A percentile compares a stretch with the other conserved stretches of the same genome.
These are phyloP conservation scores for Penicillium argentinense DNA, from an alignment of 495 filamentous ascomycete genomes.

Conservation along the genomic window DNA sequence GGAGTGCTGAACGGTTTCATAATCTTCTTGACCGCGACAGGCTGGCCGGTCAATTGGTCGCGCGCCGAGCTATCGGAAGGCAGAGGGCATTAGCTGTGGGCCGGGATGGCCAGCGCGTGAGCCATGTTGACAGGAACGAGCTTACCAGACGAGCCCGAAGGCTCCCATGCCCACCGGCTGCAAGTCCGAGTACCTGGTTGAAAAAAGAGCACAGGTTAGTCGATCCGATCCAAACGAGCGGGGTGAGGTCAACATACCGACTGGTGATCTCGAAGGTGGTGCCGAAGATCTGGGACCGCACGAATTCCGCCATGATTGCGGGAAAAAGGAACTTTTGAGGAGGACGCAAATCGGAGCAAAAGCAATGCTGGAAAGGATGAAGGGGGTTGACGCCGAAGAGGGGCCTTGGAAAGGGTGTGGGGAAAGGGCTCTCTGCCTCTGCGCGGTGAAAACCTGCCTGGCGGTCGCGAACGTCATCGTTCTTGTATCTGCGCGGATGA, in stretches of 20 bases:
- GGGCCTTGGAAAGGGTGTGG: slow-evolving; percentile 23
- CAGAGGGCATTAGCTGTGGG: not conserved
- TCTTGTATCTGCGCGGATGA: slow-evolving; percentile 26
- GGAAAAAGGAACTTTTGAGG: slow-evolving; percentile 4
- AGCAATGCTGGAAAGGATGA: slow-evolving; percentile 7
- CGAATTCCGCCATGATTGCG: slow-evolving; percentile 88
- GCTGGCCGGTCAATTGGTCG: slow-evolving; percentile 93
- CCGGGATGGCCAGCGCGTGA: slow-evolving; percentile 16
- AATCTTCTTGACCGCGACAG: slow-evolving; percentile 99
- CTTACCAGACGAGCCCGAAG: slow-evolving; percentile 96
- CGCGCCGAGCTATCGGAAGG: slow-evolving; percentile 72
- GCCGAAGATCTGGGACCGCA: slow-evolving; percentile 98
- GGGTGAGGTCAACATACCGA: slow-evolving; percentile 59
- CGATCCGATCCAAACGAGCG: not conserved
- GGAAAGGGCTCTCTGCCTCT: slow-evolving; percentile 31
- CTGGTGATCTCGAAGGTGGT: slow-evolving; percentile 99
- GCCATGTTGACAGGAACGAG: slow-evolving; percentile 11
- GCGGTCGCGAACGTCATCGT: slow-evolving; percentile 43
- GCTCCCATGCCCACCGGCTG: slow-evolving; percentile 99
- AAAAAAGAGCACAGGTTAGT: slow-evolving; percentile 14
- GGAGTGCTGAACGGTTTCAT: slow-evolving; percentile 99
- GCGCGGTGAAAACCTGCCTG: slow-evolving; percentile 29
- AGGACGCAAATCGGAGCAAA: not conserved
- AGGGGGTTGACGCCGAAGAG: slow-evolving; percentile 16
- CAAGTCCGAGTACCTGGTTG: slow-evolving; percentile 84